phyloP scores from a whole-genome alignment of 2,329 filamentous ascomycete genomes.

The Dothideomycetes sp. region DNA sequence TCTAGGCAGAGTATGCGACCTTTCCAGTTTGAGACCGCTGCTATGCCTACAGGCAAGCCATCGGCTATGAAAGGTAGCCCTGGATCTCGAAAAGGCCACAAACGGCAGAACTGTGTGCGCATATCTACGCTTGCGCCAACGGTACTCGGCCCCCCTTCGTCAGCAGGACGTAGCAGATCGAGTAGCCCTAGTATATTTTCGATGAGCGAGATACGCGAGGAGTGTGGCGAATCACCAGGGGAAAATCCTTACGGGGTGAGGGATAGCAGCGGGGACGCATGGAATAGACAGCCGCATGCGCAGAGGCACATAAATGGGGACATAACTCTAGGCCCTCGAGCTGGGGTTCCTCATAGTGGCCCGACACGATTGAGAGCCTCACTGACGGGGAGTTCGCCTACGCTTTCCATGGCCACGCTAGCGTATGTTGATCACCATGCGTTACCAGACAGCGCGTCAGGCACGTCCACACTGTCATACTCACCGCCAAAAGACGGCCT shows the following conservation, averaged over 20 bases:
- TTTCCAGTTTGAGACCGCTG: constrained; percentile 31
- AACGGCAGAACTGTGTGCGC: constrained; percentile 33
- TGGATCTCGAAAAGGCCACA: constrained; percentile 31
- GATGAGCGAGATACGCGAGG: constrained; percentile 28
- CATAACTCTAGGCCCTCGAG: constrained; percentile 2
- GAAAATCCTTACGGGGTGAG: too few relatives aligned
- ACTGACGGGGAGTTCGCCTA: constrained; percentile 29
- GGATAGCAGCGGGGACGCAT: too few relatives aligned
- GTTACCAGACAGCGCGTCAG: background rate
- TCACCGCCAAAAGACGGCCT: constrained; percentile 1
- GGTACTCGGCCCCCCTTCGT: constrained; percentile 30
- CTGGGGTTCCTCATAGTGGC: constrained; percentile 18
- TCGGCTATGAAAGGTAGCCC: constrained; percentile 35
- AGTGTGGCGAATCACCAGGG: constrained; percentile 12
- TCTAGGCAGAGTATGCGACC: too few relatives aligned
- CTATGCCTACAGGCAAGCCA: constrained; percentile 25
- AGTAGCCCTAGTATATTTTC: constrained; percentile 23
- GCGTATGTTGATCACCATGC: constrained; percentile 6
- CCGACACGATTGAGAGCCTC: constrained; percentile 25
- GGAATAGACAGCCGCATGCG: too few relatives aligned
- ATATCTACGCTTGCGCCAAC: constrained; percentile 32
- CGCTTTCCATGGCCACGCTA: constrained; percentile 18
- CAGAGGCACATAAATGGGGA: constrained; percentile 4
- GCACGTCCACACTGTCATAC: background rate
- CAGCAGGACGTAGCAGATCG: constrained; percentile 18